phyloP scores from a whole-genome alignment of 345 rosid genomes.

The Citrus mangshanensis region DNA sequence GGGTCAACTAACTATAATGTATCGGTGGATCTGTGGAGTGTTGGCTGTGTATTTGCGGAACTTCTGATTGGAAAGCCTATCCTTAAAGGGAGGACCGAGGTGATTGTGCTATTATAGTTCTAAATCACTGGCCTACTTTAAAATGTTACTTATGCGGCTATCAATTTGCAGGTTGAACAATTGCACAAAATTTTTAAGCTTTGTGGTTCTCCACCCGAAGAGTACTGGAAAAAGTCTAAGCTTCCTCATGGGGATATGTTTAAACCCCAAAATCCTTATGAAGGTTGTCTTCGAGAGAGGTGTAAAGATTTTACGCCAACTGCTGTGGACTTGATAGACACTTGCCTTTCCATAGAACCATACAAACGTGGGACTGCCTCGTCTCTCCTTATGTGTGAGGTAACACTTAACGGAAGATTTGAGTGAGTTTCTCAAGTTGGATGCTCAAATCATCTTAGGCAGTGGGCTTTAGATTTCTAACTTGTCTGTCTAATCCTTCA shows the following conservation, averaged over 20 bases:
- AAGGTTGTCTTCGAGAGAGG: constrained; percentile 51
- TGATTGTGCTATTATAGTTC: constrained; percentile 10
- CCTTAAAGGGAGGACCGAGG: constrained; percentile 82
- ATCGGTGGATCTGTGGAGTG: constrained; percentile 75
- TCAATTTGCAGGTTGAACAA: constrained; percentile 60
- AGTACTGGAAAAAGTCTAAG: constrained; percentile 55
- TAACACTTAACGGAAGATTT: constrained; percentile 14
- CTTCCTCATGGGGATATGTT: constrained; percentile 65
- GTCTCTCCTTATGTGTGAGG: constrained; percentile 62
- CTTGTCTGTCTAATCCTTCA: constrained; percentile 16
- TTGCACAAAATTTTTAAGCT: constrained; percentile 73
- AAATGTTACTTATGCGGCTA: neutral
- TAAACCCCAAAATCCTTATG: constrained; percentile 57
- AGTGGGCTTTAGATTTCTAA: neutral
- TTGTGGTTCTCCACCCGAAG: constrained; percentile 75
- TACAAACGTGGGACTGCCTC: constrained; percentile 73
- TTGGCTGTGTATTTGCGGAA: constrained; percentile 76
- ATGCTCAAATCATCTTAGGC: neutral
- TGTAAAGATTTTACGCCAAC: constrained; percentile 48
- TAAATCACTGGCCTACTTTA: neutral
- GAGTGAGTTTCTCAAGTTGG: neutral
- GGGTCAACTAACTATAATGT: constrained; percentile 72
- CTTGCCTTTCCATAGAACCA: constrained; percentile 58
- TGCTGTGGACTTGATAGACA: constrained; percentile 52
- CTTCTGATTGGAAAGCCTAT: constrained; percentile 62